phyloP scores from a whole-genome alignment of 768 basidiomycete species.

The Phaeotremella fagi region DNA sequence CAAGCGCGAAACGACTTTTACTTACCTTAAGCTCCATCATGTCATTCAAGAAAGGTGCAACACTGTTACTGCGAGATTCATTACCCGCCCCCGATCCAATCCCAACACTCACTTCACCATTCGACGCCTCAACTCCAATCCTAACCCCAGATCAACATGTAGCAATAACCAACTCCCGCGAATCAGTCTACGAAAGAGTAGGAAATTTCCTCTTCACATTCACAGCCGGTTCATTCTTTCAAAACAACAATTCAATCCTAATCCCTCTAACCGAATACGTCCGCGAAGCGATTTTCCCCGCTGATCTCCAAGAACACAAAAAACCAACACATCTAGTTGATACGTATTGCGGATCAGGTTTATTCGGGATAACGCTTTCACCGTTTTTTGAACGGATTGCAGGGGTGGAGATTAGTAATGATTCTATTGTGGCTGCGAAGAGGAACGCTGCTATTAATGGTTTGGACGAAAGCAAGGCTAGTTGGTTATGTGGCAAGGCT shows the following conservation, averaged over 20 bases:
- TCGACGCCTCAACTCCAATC: conserved; percentile 2
- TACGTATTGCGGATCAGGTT: conserved; percentile 63
- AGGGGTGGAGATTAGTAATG: conserved; percentile 71
- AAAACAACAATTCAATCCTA: conserved; percentile 94
- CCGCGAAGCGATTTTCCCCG: conserved; percentile 52
- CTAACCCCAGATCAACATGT: conserved; percentile 53
- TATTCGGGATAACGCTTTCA: conserved; percentile 55
- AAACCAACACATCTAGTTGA: conserved; percentile 79
- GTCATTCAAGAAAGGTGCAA: conserved; percentile 79
- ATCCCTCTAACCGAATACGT: conserved; percentile 80
- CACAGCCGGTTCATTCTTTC: conserved; percentile 79
- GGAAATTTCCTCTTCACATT: conserved; percentile 65
- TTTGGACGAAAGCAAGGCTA: conserved; percentile 54
- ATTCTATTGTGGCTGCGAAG: conserved; percentile 45
- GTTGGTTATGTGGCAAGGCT: conserved; percentile 66
- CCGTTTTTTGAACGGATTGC: conserved; percentile 68
- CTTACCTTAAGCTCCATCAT: conserved; percentile 61
- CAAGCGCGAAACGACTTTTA: not conserved
- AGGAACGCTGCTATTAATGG: conserved; percentile 51
- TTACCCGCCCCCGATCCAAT: conserved; percentile 45
- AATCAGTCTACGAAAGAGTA: conserved; percentile 74
- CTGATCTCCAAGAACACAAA: not conserved
- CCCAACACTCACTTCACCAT: conserved; percentile 16
- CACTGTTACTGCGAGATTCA: conserved; percentile 84
- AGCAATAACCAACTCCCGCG: conserved; percentile 78